phyloP scores from a whole-genome alignment of 106 monocot species.

The Iris macrosiphon region DNA sequence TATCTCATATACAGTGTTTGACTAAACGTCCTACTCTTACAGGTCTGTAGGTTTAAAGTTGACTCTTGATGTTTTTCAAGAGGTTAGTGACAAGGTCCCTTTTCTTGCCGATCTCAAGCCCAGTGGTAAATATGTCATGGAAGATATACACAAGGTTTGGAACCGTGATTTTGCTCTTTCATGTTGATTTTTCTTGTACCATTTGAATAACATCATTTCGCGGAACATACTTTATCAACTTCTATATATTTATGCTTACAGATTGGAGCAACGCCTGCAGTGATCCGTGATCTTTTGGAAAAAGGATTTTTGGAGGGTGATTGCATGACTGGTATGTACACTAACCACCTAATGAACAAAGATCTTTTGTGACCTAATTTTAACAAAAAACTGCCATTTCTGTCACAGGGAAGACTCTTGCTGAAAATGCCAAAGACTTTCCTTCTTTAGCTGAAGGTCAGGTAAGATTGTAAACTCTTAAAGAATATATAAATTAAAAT shows the following conservation, averaged over 20 bases:
- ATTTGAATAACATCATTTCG: no score
- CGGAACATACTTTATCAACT: neutral
- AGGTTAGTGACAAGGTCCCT: conserved; percentile 69
- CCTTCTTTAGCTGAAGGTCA: conserved; percentile 71
- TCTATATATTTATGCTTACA: no score
- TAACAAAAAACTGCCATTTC: conserved; percentile 6
- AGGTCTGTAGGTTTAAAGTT: conserved; percentile 81
- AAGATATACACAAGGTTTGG: conserved; percentile 83
- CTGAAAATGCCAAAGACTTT: conserved; percentile 69
- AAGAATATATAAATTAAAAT: neutral
- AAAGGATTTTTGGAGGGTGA: conserved; percentile 66
- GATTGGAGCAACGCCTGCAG: conserved; percentile 87
- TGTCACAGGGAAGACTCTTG: conserved; percentile 89
- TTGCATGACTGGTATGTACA: conserved; percentile 71
- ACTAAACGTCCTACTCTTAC: conserved; percentile 7
- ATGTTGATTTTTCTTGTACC: neutral
- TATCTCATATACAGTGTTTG: no score
- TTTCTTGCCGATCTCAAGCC: conserved; percentile 95
- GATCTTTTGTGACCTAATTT: neutral
- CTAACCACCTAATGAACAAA: neutral
- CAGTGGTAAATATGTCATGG: conserved; percentile 98
- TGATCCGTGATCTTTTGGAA: conserved; percentile 74
- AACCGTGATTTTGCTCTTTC: neutral
- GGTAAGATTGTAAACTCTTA: conserved; percentile 22
- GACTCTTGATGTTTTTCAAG: conserved; percentile 90